Evolutionary conservation across 345 rosid genomes (phyloP), one percentile per base, ranked within the genome.

Genomic region (Firmiana major): DNA sequence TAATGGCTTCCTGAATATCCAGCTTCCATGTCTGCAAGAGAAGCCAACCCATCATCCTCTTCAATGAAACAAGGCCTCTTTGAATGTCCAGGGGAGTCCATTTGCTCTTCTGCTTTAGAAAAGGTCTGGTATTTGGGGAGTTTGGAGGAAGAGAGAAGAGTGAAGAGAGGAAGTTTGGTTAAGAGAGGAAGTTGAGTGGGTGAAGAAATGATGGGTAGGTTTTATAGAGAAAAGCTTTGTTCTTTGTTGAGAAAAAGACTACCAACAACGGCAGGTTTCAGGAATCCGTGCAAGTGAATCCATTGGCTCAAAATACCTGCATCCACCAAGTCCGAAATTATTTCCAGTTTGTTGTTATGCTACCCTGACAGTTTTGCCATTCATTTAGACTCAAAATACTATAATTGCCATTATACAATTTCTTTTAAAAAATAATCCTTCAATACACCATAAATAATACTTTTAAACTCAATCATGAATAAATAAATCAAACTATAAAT

Each of bases 41-140:
- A 88, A 51, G 89, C 91, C 82, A 90, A 75, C 13, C 90, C 91
- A 80, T 90, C 85, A 71, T 90, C 90, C 54, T 86, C 88, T n/a
- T n/a, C n/a, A 0, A 78, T 51, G 55, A 90, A 87, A 82, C 87
- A 85, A 74, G 84, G 80, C 76, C 90, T 81, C 62, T 78, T 79
- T 21, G 80, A 21, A 71, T 63, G 40, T 60, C 70, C 22, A 57
- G 78, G 75, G 58, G 26, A 46, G 71, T 86, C 88, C 88, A 86
- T 86, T 43, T 7, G n/a, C 5, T 31, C 9, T 80, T 84, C 57
- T n/a, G n/a, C n/a, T 63, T n/a, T 7, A 9, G 6, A 28, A 9
- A 69, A 69, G 11, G 36, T 9, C 10, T 22, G 7, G 9, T 26
- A 24, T 60, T 24, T 45, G 16, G 24, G 28, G 46, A 16, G 8